Evolutionary conservation across 1,284 basidiomycete species (phyloP), one percentile per base, ranked within the genome.

Genomic region (Kalmanozyma brasiliensis): DNA sequence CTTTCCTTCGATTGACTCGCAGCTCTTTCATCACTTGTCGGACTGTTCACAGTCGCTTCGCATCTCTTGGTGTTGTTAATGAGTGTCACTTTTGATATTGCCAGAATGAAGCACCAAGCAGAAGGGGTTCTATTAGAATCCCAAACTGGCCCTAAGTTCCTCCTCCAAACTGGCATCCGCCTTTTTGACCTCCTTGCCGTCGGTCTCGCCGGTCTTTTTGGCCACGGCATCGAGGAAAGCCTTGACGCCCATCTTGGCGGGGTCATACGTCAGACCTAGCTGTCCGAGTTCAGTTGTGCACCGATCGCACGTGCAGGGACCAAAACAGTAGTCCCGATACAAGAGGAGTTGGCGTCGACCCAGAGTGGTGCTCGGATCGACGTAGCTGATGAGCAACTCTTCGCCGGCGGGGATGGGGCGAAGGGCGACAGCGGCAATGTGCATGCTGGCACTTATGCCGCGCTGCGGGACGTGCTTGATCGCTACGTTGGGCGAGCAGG

Each of bases 401-500:
- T 92, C 88, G 2, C 90, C 91, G 0, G 84, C 81, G 19, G 85
- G 83, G 52, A 95, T 89, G n/a, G 86, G 84, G 3, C 84, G 78
- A 43, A 85, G 85, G 1, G 92, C 89, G n/a, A 91, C 79, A 30
- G 92, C 82, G 0, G 89, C 88, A 72, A 92, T 89, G 38, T 89
- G 87, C 22, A 88, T 87, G 62, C 88, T 87, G 14, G 87, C 79
- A 66, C 41, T 81, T 49, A 46, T 79, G 85, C 20, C 85, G 86
- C 53, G 88, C 87, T 69, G 87, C 87, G 81, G 90, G 85, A 60
- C 49, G 77, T 89, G 92, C 17, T 87, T 87, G 20, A 91, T 88
- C 33, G 89, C 89, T 40, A 90, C 74, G 78, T 92, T 93, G 0
- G 93, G 91, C 4, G 83, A 80, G 82, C 92, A 95, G 14, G 86